Conservation (phyloP, 2,329 filamentous ascomycete species). For the Nothophaeocryptopus gaeumannii region DNA sequence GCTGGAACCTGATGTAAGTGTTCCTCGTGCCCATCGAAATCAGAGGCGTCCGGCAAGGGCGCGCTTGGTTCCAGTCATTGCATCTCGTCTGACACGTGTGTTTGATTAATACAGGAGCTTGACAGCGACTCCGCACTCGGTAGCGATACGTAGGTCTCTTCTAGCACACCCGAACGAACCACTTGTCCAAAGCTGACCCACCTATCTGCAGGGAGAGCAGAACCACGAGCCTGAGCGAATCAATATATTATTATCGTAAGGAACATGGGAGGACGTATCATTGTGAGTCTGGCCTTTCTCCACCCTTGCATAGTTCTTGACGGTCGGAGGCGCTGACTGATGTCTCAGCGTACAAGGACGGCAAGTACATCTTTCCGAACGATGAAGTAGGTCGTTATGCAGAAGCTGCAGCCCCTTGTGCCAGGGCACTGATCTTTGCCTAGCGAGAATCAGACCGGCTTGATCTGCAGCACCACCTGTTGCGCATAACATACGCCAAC, state of each 20-base stretch:
- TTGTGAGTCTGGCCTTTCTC: constrained; percentile 21
- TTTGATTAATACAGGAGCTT: constrained; percentile 22
- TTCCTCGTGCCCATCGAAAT: not conserved
- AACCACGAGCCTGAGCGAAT: constrained; percentile 36
- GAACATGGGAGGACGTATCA: constrained; percentile 40
- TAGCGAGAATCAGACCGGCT: constrained; percentile 39
- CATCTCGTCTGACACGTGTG: constrained; percentile 14
- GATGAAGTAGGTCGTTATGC: constrained; percentile 33
- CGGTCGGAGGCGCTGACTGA: not conserved
- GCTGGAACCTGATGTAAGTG: constrained; percentile 37
- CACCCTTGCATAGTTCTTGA: not conserved
- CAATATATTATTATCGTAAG: constrained; percentile 37
- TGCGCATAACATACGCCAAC: constrained; percentile 49
- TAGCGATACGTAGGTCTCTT: constrained; percentile 30
- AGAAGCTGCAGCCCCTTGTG: constrained; percentile 15
- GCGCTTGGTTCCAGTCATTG: not conserved
- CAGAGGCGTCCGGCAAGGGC: not conserved
- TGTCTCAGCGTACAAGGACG: constrained; percentile 38
- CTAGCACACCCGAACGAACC: not conserved
- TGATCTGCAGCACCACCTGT: constrained; percentile 43
- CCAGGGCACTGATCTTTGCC: not conserved
- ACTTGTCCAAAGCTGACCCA: constrained; percentile 9
- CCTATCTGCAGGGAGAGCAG: constrained; percentile 30
- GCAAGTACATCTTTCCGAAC: constrained; percentile 43
- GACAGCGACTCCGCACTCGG: constrained; percentile 37